Conservation (phyloP, 176 grass and related monocot genomes). For the Pharus latifolius region DNA sequence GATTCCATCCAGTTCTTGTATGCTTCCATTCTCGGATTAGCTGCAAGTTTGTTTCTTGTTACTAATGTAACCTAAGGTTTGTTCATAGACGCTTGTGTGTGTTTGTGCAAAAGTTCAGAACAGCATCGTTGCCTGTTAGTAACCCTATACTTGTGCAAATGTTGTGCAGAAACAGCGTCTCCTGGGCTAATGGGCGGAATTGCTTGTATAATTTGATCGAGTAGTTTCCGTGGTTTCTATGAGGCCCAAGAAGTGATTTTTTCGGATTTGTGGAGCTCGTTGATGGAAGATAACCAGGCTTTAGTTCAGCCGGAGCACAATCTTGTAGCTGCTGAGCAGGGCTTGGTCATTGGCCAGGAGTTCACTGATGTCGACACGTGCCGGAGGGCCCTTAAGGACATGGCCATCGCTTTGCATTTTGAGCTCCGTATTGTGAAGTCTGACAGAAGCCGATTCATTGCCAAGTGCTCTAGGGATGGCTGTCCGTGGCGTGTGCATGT, state of each 20-base stretch:
- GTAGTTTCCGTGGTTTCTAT: neutral
- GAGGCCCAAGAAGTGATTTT: constrained; percentile 8
- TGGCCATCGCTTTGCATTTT: constrained; percentile 90
- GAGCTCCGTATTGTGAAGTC: constrained; percentile 89
- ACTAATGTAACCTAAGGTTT: too few relatives aligned
- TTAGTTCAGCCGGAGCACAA: constrained; percentile 37
- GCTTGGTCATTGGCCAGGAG: constrained; percentile 75
- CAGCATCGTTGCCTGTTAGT: too few relatives aligned
- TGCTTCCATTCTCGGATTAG: too few relatives aligned
- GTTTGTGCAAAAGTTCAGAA: too few relatives aligned
- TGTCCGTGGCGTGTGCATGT: constrained; percentile 87
- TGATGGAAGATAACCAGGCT: constrained; percentile 41
- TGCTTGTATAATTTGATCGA: neutral
- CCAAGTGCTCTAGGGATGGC: constrained; percentile 77
- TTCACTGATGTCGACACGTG: constrained; percentile 76
- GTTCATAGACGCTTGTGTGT: too few relatives aligned
- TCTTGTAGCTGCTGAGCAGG: constrained; percentile 19
- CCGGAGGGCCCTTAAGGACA: constrained; percentile 71
- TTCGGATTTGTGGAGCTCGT: neutral
- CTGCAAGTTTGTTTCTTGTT: too few relatives aligned
- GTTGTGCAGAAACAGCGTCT: constrained; percentile 15
- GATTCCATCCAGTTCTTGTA: too few relatives aligned
- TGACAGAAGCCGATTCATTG: constrained; percentile 84
- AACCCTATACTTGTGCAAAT: constrained; percentile 6
- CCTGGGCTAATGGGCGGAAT: neutral